Evolutionary conservation across 305 asterid genomes (phyloP).

Genomic region (Fraxinus latifolia): DNA sequence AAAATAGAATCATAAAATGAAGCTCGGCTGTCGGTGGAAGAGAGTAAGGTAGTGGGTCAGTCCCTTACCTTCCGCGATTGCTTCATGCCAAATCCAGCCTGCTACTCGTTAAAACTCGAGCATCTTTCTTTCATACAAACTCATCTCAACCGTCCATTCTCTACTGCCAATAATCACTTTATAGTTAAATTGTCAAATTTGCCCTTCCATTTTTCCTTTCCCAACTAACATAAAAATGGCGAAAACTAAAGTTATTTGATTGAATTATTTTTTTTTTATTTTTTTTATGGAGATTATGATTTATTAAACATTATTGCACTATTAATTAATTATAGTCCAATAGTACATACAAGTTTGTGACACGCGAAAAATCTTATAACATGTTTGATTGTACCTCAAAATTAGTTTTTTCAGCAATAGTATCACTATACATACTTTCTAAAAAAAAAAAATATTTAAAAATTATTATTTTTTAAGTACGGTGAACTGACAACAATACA

Average conservation of each 20-base stretch:
- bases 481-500: too few relatives aligned
- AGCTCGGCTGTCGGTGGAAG: slow-evolving; percentile 45
- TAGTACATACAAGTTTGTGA: background rate
- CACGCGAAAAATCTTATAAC: too few relatives aligned
- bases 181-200: background rate
- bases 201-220: slow-evolving; percentile 1
- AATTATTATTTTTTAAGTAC: too few relatives aligned
- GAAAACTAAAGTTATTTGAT: background rate
- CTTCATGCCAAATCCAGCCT: slow-evolving; percentile 49
- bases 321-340: background rate
- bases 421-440: too few relatives aligned
- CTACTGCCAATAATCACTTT: background rate
- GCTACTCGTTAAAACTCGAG: slow-evolving; percentile 25
- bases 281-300: background rate
- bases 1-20: background rate
- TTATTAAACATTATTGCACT: background rate
- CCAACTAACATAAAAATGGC: background rate
- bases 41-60: slow-evolving; percentile 27
- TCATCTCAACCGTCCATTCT: slow-evolving; percentile 40
- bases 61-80: slow-evolving; percentile 35
- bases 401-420: too few relatives aligned
- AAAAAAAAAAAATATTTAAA: too few relatives aligned
- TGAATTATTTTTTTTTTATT: too few relatives aligned
- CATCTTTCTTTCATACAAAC: slow-evolving; percentile 15
- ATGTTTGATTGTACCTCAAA: background rate